Evolutionary conservation across 2,329 filamentous ascomycete genomes (phyloP).

Genomic region (Clonostachys byssicola): DNA sequence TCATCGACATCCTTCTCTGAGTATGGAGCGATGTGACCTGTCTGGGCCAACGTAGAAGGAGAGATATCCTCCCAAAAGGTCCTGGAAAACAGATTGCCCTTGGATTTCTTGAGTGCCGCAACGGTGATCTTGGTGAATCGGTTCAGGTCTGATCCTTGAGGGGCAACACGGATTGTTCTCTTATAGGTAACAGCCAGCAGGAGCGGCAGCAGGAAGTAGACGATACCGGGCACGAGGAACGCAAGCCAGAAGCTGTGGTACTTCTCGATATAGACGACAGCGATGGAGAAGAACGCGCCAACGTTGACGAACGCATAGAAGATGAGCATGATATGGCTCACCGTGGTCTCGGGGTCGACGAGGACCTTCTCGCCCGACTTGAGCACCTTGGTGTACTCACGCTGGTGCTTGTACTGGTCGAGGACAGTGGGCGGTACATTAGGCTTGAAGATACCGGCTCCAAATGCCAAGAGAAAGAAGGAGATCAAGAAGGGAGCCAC

Average conservation of each 20-base stretch:
- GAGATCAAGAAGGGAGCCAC: constrained; percentile 47
- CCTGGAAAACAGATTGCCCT: too few species aligned
- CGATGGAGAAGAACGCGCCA: constrained; percentile 29
- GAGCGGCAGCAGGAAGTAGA: constrained; percentile 30
- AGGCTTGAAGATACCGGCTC: constrained; percentile 67
- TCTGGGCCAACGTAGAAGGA: too few species aligned
- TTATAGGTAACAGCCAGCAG: too few species aligned
- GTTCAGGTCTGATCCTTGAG: too few species aligned
- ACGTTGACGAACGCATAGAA: constrained; percentile 22
- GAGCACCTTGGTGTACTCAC: constrained; percentile 42
- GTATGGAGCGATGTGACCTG: too few species aligned
- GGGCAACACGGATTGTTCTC: too few species aligned
- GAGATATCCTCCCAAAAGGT: too few species aligned
- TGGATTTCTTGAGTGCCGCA: too few species aligned
- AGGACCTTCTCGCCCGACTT: constrained; percentile 54
- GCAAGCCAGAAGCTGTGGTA: constrained; percentile 66
- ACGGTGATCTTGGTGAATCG: too few species aligned
- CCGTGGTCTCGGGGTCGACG: constrained; percentile 62
- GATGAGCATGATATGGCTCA: constrained; percentile 63
- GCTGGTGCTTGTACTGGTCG: constrained; percentile 57
- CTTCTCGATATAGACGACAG: constrained; percentile 58
- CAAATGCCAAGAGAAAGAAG: constrained; percentile 60
- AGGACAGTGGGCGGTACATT: constrained; percentile 56
- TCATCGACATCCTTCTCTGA: constrained; percentile 44
- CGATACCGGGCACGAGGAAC: constrained; percentile 27